Evolutionary conservation across 1,139 yeast genomes (phyloP).

Genomic region (Geotrichum klebahnii): DNA sequence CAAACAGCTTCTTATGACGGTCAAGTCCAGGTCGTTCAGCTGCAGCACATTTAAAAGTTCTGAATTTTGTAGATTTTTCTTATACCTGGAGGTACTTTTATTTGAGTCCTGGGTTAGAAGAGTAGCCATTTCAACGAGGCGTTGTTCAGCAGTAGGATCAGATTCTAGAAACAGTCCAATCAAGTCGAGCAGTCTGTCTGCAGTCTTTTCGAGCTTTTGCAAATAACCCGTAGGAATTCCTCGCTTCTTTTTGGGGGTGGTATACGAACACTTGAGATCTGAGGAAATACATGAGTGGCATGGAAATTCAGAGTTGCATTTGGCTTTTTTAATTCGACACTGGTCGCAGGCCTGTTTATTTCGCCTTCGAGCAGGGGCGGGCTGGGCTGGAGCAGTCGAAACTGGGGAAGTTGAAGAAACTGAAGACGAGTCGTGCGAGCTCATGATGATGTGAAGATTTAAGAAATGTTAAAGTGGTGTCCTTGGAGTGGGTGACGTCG

Average conservation of each 20-base stretch:
- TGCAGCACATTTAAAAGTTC: background rate
- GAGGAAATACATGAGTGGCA: conserved; percentile 13
- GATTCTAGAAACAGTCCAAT: conserved; percentile 9
- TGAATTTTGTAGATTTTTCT: background rate
- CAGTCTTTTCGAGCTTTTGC: conserved; percentile 18
- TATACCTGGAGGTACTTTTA: too few relatives aligned
- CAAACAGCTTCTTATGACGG: background rate
- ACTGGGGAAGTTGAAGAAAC: background rate
- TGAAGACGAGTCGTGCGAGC: background rate
- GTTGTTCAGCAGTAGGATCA: too few relatives aligned
- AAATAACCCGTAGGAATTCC: conserved; percentile 19
- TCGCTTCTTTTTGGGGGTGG: conserved; percentile 16
- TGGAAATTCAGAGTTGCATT: conserved; percentile 18
- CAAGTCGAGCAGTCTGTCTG: conserved; percentile 13
- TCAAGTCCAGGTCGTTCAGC: conserved; percentile 2
- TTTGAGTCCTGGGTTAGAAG: too few relatives aligned
- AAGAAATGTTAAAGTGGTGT: too few relatives aligned
- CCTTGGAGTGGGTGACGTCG: too few relatives aligned
- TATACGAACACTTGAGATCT: conserved; percentile 11
- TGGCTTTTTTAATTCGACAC: conserved; percentile 18
- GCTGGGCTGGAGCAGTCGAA: background rate
- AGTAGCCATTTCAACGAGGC: too few relatives aligned
- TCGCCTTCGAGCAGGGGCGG: conserved; percentile 2
- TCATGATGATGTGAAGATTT: too few relatives aligned
- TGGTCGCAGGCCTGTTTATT: conserved; percentile 20